Conservation (phyloP, 2,329 filamentous ascomycete genomes). For the Onygena corvina region DNA sequence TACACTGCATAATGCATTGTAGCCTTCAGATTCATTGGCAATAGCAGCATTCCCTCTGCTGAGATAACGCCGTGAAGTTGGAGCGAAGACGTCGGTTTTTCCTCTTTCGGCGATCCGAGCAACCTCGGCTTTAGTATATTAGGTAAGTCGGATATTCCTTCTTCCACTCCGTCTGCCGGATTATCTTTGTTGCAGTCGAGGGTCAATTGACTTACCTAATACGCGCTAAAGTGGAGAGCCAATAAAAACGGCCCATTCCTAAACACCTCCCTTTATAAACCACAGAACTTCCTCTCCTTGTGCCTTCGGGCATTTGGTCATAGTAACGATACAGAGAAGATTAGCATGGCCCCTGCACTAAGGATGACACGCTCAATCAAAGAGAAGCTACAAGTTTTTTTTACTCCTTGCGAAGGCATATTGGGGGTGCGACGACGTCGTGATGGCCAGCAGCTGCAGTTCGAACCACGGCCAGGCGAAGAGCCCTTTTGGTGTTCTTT, state of each 20-base stretch:
- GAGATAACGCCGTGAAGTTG: too few species aligned
- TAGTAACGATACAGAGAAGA: slow-evolving; percentile 63
- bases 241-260: background rate
- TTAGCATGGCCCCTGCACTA: slow-evolving; percentile 79
- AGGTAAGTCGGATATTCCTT: background rate
- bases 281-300: background rate
- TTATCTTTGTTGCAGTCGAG: background rate
- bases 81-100: background rate
- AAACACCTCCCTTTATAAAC: background rate
- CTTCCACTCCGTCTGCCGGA: background rate
- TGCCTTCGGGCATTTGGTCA: slow-evolving; percentile 48
- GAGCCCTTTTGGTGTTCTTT: background rate
- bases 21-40: too few species aligned
- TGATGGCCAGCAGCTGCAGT: background rate
- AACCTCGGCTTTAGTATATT: background rate
- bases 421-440: background rate
- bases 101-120: background rate
- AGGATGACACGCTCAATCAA: slow-evolving; percentile 87
- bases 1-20: too few species aligned
- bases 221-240: background rate
- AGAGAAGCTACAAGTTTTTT: slow-evolving; percentile 64
- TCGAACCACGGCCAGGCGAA: background rate
- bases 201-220: background rate
- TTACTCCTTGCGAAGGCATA: slow-evolving; percentile 19
- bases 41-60: too few species aligned